phyloP scores from a whole-genome alignment of 176 grass and related monocot genomes.

The Eragrostis nindensis region DNA sequence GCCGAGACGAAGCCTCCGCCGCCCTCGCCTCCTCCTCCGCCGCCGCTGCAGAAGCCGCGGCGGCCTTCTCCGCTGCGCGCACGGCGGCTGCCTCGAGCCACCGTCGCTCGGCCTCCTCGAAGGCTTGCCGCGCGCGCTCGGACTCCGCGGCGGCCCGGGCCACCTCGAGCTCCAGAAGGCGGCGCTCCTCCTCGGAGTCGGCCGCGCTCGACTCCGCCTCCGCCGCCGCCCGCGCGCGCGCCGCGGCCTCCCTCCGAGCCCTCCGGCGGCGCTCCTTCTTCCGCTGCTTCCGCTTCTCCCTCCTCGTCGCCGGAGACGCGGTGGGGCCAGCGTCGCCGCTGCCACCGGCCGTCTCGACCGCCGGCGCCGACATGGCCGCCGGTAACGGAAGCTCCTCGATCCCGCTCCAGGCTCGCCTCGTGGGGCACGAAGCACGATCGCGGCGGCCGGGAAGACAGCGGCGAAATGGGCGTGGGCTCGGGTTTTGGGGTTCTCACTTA shows the following conservation, averaged over 20 bases:
- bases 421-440: background rate
- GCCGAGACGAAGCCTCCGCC: conserved; percentile 37
- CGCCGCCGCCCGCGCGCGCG: conserved; percentile 33
- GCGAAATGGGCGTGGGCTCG: background rate
- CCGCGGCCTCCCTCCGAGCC: conserved; percentile 57
- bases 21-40: conserved; percentile 47
- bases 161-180: conserved; percentile 49
- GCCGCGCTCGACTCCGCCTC: conserved; percentile 42
- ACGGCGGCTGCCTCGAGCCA: conserved; percentile 71
- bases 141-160: conserved; percentile 59
- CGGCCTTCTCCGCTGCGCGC: conserved; percentile 48
- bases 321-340: background rate
- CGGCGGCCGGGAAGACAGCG: background rate
- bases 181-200: conserved; percentile 74
- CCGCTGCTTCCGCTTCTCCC: conserved; percentile 59
- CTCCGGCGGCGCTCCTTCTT: conserved; percentile 85
- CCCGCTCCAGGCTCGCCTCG: background rate
- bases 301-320: conserved; percentile 38
- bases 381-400: conserved; percentile 25
- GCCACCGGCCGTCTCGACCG: background rate
- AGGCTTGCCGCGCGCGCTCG: conserved; percentile 56
- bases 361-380: conserved; percentile 28
- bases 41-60: conserved; percentile 30
- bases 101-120: conserved; percentile 77
- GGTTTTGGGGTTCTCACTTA: background rate